A percentile compares a stretch with the other conserved stretches of the same genome.
Conservation (phyloP, 2,329 filamentous ascomycete species). For the Cadophora sp. region DNA sequence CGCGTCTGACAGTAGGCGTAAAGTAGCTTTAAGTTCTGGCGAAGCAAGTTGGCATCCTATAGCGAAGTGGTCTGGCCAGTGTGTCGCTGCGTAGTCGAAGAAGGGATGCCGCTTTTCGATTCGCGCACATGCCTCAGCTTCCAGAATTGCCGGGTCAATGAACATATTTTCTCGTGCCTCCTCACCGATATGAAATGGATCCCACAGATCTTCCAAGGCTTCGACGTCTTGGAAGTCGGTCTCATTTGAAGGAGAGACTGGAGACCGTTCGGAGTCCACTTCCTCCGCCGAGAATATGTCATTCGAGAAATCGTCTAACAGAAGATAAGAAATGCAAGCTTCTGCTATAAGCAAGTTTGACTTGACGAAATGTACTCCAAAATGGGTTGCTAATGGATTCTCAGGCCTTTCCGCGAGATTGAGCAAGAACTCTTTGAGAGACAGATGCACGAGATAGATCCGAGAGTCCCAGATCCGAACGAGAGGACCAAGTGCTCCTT, state of each 20-base stretch:
- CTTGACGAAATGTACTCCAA: slow-evolving; percentile 24
- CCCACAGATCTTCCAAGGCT: slow-evolving; percentile 19
- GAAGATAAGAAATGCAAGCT: slow-evolving; percentile 43
- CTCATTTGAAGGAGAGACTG: slow-evolving; percentile 16
- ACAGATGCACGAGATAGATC: slow-evolving; percentile 45
- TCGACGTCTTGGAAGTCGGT: background rate
- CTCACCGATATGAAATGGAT: slow-evolving; percentile 29
- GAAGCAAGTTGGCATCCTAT: background rate
- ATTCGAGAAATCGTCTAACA: slow-evolving; percentile 45
- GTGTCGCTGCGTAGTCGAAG: slow-evolving; percentile 48
- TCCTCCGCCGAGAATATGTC: slow-evolving; percentile 42
- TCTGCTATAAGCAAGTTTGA: slow-evolving; percentile 20
- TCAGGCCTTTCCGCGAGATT: slow-evolving; percentile 20
- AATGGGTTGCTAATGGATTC: slow-evolving; percentile 18
- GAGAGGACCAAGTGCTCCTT: slow-evolving; percentile 45
- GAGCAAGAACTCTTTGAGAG: slow-evolving; percentile 33
- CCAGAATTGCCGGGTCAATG: slow-evolving; percentile 37
- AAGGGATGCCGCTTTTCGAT: slow-evolving; percentile 43
- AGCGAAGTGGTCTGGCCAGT: slow-evolving; percentile 49
- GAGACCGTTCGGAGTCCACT: slow-evolving; percentile 26
- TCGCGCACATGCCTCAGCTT: slow-evolving; percentile 37
- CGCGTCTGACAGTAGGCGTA: slow-evolving; percentile 22
- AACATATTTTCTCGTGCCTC: slow-evolving; percentile 37
- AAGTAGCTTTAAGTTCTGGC: slow-evolving; percentile 14
- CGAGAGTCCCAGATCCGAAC: slow-evolving; percentile 44